Percentiles rank a stretch among this genome's conserved stretches.
These are phyloP conservation scores for Raphidocelis subcapitata DNA, from an alignment of 139 green algal species.

Conservation along the genomic window DNA sequence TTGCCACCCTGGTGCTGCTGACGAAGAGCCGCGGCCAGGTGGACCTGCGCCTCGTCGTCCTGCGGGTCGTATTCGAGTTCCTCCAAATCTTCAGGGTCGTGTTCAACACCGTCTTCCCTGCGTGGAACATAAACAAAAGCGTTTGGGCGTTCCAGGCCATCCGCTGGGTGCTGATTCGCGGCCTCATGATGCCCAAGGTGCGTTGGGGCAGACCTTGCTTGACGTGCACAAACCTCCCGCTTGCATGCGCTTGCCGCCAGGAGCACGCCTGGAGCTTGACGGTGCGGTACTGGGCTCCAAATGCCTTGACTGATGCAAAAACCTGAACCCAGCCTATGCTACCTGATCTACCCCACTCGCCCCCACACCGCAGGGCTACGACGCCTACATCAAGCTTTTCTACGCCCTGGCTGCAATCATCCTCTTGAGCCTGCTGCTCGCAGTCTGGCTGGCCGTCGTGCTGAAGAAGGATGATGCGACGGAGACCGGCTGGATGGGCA, in stretches of 20 bases:
- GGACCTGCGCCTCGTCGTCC: conserved; percentile 2
- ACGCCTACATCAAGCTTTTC: conserved; percentile 15
- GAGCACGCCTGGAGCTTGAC: too few relatives aligned
- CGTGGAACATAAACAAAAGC: conserved; percentile 20
- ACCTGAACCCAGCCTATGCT: too few relatives aligned
- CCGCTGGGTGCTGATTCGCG: conserved; percentile 16
- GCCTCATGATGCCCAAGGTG: background rate
- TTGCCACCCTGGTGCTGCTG: conserved; percentile 19
- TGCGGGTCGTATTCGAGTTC: conserved; percentile 18
- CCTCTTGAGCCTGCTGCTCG: background rate
- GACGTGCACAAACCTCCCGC: background rate
- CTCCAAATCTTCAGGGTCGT: conserved; percentile 26
- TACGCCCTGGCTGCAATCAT: conserved; percentile 16
- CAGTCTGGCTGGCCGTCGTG: conserved; percentile 8
- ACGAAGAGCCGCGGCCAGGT: conserved; percentile 8
- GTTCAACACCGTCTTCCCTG: conserved; percentile 15
- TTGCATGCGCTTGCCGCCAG: background rate
- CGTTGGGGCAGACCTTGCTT: background rate
- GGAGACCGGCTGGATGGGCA: too few relatives aligned
- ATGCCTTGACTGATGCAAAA: too few relatives aligned
- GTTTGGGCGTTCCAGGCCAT: conserved; percentile 7
- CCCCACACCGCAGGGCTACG: conserved; percentile 30
- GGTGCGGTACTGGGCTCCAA: too few relatives aligned
- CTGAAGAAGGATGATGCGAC: too few relatives aligned
- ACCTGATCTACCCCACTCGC: too few relatives aligned